Evolutionary conservation across 2,329 filamentous ascomycete species (phyloP), one percentile per base, ranked within the genome.

Genomic region (Raffaelea arxii): DNA sequence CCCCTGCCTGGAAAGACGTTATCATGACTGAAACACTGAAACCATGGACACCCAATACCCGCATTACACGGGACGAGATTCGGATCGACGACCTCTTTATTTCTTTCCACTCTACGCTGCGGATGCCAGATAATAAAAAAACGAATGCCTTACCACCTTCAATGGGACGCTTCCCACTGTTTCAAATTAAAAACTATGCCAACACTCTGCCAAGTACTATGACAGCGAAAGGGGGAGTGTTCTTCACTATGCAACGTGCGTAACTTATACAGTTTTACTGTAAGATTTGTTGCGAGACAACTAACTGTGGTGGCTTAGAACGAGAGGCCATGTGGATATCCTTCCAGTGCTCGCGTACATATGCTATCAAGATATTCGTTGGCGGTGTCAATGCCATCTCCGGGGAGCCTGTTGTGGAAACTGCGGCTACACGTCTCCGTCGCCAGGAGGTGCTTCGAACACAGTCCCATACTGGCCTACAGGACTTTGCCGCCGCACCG

Each of bases 41-140:
- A 39, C 37, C n/a, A 7, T 23, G 37, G 19, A 23, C n/a, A 7
- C 37, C 37, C n/a, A 39, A 39, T 11, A 18, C 12, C 7, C 6
- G 12, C 10, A 21, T 16, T 10, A 39, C 21, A 9, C 25, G 21
- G 21, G 4, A 9, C 11, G n/a, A 24, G 16, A 43, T 47, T 30
- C 22, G 22, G 10, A 25, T 47, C 4, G 40, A 54, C 37, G 57
- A 46, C 23, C 55, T 69, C 3, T 19, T 23, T 3, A 65, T 71
- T 46, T 50, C 49, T 1, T 65, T 72, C 46, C 52, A 62, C 32
- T 62, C 68, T 14, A 71, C 66, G 0, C 56, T 72, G 23, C 62
- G 68, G 14, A 64, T 73, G 4, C 64, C 67, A 1, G 68, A 72
- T 44, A 63, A 67, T 43, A 43, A 51, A 1, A 47, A 54, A 4